phyloP scores from a whole-genome alignment of 768 basidiomycete species.

The Xanthoconium purpureum region DNA sequence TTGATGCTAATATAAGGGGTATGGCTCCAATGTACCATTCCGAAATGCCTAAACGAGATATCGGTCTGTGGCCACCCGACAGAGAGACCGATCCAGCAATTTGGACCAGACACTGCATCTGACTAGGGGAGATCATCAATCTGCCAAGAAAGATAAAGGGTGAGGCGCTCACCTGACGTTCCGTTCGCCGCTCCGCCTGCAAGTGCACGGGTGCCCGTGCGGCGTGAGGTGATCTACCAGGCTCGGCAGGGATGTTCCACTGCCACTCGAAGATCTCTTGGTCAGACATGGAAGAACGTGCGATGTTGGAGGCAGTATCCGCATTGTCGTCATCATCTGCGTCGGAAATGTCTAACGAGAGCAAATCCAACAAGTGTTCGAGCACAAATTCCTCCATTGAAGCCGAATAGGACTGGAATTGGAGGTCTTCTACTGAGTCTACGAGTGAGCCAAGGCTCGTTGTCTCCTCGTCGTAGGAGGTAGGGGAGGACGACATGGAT shows the following conservation, averaged over 20 bases:
- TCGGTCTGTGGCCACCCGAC: constrained; percentile 1
- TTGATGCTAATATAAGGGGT: not conserved
- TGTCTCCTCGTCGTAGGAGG: not conserved
- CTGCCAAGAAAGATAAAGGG: not conserved
- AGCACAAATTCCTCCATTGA: not conserved
- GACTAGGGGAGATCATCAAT: not conserved
- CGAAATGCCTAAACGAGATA: not conserved
- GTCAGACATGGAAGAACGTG: not conserved
- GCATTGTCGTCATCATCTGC: not conserved
- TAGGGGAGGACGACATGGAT: not conserved
- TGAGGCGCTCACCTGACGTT: not conserved
- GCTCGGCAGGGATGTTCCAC: not conserved
- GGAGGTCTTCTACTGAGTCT: not conserved
- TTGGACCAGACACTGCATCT: not conserved
- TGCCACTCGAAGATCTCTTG: not conserved
- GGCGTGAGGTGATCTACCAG: not conserved
- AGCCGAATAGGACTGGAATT: not conserved
- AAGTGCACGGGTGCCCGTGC: not conserved
- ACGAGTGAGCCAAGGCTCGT: not conserved
- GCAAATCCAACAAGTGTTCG: not conserved
- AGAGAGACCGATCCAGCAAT: constrained; percentile 6
- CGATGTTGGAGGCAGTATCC: not conserved
- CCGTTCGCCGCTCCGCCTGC: not conserved
- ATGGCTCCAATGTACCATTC: constrained; percentile 4
- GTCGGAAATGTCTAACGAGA: not conserved